phyloP scores from a whole-genome alignment of 495 filamentous ascomycete genomes.

The Pseudevernia furfuracea region DNA sequence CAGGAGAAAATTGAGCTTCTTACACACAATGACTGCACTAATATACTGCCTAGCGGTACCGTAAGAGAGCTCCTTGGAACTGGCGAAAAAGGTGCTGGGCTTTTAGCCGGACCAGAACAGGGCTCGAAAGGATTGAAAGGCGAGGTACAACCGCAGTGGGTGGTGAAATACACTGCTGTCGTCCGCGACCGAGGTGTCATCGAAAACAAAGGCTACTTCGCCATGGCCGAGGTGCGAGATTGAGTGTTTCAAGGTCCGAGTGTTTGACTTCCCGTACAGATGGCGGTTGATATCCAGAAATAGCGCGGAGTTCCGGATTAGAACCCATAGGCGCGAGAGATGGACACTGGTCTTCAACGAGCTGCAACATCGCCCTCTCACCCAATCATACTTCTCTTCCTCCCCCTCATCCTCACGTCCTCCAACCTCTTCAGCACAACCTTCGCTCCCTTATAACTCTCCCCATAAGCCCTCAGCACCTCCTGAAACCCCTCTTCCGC shows the following conservation, averaged over 20 bases:
- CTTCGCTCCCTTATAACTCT: constrained; percentile 50
- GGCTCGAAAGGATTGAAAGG: constrained; percentile 53
- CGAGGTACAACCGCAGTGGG: constrained; percentile 82
- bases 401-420: constrained; percentile 90
- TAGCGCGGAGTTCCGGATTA: constrained; percentile 3
- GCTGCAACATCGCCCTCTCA: constrained; percentile 31
- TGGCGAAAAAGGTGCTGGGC: constrained; percentile 53
- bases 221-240: constrained; percentile 59
- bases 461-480: constrained; percentile 54
- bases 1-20: constrained; percentile 76
- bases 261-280: background rate
- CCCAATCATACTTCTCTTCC: constrained; percentile 96
- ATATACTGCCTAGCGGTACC: constrained; percentile 80
- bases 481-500: constrained; percentile 69
- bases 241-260: background rate
- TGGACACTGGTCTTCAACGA: background rate
- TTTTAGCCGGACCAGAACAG: constrained; percentile 48
- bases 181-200: constrained; percentile 93
- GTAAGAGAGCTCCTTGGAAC: constrained; percentile 72
- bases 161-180: constrained; percentile 97
- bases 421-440: constrained; percentile 69
- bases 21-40: constrained; percentile 89
- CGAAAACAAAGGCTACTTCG: constrained; percentile 97
- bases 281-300: constrained; percentile 2
- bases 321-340: background rate